Base-by-base conservation (phyloP, 2,329 filamentous ascomycete species). In the Thelonectria olida region DNA sequence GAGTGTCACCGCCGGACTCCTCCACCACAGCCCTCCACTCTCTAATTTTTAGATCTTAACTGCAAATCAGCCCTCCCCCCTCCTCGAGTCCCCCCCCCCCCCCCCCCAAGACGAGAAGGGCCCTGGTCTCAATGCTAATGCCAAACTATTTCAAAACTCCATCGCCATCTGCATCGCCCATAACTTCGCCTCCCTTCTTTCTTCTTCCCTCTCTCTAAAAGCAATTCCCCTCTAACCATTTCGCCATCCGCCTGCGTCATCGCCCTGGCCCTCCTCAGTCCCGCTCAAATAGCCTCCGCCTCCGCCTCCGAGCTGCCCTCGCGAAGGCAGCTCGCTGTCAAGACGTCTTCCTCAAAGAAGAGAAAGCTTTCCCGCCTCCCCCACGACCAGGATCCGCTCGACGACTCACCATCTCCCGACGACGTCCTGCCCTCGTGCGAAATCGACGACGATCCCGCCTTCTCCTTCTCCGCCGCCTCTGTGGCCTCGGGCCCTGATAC, bases 321-420 rank as follows among this genome's bases (percentile, higher is more conserved):
- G 85, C 85, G 72, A 70, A 76, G 76, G 87, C 87, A 89, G 88
- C 88, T 90, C 88, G 80, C 83, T 77, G 82, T 85, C 88, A 90
- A 84, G 79, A 90, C 88, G 88, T 89, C 87, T 87, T 89, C 86
- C 82, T 83, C 81, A 84, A 90, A 90, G 87, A 90, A 90, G 87
- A 84, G 87, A 83, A 90, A 87, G 85, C 85, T 90, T 73, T 81
- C 79, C 73, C 83, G 81, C 70, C 80, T 78, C 65, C 75, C 77
- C 68, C 75, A 76, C 74, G 80, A 84, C 74, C 73, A 77, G 64
- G 76, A 76, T 69, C 75, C 71, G 53, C 66, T 73, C 64, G 73
- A 67, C 64, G 72, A 76, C 65, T 74, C 76, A 59, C 69, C 73
- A n/a, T 77, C 75, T 44, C 76, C 80, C 62, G 83, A 86, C 67